A percentile compares a stretch with the other conserved stretches of the same genome.
phyloP scores from a whole-genome alignment of 257 asterid species.

The Solanum medicagineum region DNA sequence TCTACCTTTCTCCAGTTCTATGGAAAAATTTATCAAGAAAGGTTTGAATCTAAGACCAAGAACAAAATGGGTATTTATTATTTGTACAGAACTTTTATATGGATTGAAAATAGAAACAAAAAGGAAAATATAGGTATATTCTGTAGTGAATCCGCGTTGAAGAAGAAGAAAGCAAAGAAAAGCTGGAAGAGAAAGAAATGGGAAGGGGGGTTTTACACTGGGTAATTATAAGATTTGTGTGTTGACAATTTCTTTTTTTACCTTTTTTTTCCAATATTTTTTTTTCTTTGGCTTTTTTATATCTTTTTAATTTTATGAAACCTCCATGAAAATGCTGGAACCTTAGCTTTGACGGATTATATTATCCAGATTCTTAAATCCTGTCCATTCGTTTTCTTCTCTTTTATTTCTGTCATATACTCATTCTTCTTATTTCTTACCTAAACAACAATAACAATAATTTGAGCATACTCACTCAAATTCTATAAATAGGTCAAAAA shows the following conservation, averaged over 20 bases:
- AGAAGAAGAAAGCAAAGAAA: background rate
- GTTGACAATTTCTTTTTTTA: background rate
- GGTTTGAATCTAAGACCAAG: background rate
- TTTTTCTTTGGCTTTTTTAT: background rate
- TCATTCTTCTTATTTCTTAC: background rate
- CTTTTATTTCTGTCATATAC: background rate
- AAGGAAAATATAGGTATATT: background rate
- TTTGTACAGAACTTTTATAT: background rate
- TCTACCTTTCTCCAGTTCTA: background rate
- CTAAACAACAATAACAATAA: too few relatives aligned
- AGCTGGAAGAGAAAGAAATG: conserved; percentile 9
- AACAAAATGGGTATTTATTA: background rate
- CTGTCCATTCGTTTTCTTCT: conserved; percentile 31
- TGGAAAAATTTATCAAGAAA: background rate
- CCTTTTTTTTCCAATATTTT: background rate
- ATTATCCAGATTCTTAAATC: conserved; percentile 5
- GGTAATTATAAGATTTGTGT: background rate
- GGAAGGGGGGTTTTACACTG: background rate
- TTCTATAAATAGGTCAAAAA: too few relatives aligned
- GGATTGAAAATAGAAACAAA: background rate
- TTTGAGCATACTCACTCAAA: accelerated
- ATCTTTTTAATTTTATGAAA: conserved; percentile 20
- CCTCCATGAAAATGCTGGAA: conserved; percentile 35
- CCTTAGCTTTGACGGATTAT: conserved; percentile 9
- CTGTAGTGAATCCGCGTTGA: conserved; percentile 49